These are phyloP conservation scores for Dendrocalamus latiflorus DNA, from an alignment of 202 grass and related monocot species.

Conservation along the genomic window DNA sequence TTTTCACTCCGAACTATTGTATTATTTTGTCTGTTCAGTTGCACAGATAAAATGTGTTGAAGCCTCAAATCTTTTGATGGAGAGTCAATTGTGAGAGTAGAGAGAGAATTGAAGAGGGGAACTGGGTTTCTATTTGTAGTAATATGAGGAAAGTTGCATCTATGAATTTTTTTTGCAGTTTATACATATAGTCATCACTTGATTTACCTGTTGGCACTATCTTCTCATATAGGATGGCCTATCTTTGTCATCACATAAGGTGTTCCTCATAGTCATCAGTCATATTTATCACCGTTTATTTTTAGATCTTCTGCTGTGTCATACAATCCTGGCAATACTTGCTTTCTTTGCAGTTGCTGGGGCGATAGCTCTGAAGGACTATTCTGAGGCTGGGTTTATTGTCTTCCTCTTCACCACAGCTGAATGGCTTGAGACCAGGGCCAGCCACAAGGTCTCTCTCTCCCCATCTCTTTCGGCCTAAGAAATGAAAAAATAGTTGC, in stretches of 20 bases:
- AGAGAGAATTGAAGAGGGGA: neutral
- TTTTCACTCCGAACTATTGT: neutral
- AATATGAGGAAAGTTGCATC: neutral
- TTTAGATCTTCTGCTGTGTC: neutral
- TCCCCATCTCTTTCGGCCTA: conserved; percentile 11
- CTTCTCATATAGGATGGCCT: conserved; percentile 8
- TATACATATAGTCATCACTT: neutral
- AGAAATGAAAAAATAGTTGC: neutral
- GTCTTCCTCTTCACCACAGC: conserved; percentile 89
- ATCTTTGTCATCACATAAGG: conserved; percentile 5
- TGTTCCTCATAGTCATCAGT: neutral
- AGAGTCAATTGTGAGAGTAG: neutral
- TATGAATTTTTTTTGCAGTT: neutral
- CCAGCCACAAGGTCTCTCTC: conserved; percentile 71
- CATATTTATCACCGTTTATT: neutral
- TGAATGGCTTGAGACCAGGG: conserved; percentile 88
- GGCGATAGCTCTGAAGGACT: conserved; percentile 77
- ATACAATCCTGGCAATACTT: neutral
- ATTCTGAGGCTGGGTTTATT: conserved; percentile 83
- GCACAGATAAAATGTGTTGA: neutral
- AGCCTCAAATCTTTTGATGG: neutral
- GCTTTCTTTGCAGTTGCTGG: conserved; percentile 63
- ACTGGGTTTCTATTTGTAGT: neutral
- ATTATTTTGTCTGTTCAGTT: neutral
- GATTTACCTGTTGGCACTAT: too few relatives aligned